Percentiles rank a stretch among this genome's conserved stretches.
Evolutionary conservation across 2,329 filamentous ascomycete genomes (phyloP).

Genomic region (Diaporthe sp.): DNA sequence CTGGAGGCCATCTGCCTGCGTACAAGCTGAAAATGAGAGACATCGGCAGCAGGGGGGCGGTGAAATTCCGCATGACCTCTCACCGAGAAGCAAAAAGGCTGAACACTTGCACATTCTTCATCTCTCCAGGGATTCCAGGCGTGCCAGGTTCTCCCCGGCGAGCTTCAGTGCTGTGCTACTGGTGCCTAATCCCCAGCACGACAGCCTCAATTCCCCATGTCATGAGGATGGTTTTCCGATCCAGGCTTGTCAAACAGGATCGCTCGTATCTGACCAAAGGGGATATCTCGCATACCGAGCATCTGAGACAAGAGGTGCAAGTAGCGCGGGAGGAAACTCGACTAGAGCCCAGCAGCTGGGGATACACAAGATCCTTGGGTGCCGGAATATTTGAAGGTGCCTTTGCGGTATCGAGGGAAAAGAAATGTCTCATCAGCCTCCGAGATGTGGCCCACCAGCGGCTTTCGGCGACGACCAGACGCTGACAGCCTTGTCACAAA

Average conservation of each 20-base stretch:
- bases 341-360: slow-evolving; percentile 26
- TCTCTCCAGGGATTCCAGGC: background rate
- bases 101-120: slow-evolving; percentile 31
- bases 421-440: slow-evolving; percentile 37
- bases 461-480: slow-evolving; percentile 26
- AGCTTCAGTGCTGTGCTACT: slow-evolving; percentile 1
- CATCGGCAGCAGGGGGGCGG: slow-evolving; percentile 24
- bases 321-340: slow-evolving; percentile 13
- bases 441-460: slow-evolving; percentile 29
- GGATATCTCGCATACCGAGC: slow-evolving; percentile 26
- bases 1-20: background rate
- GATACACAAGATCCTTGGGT: slow-evolving; percentile 19
- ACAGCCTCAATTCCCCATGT: slow-evolving; percentile 19
- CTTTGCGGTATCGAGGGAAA: slow-evolving; percentile 14
- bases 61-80: slow-evolving; percentile 33
- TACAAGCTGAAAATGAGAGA: slow-evolving; percentile 30
- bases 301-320: slow-evolving; percentile 30
- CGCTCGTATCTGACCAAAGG: slow-evolving; percentile 23
- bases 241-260: slow-evolving; percentile 32
- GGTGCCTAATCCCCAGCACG: slow-evolving; percentile 5
- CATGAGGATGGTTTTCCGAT: slow-evolving; percentile 10
- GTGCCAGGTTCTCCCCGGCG: background rate
- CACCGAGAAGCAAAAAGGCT: slow-evolving; percentile 32
- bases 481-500: slow-evolving; percentile 31
- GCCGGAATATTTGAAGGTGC: slow-evolving; percentile 18